Percentiles rank a stretch among this genome's conserved stretches.
phyloP scores from a whole-genome alignment of 2,329 filamentous ascomycete species.

The Hypoxylon sp. region DNA sequence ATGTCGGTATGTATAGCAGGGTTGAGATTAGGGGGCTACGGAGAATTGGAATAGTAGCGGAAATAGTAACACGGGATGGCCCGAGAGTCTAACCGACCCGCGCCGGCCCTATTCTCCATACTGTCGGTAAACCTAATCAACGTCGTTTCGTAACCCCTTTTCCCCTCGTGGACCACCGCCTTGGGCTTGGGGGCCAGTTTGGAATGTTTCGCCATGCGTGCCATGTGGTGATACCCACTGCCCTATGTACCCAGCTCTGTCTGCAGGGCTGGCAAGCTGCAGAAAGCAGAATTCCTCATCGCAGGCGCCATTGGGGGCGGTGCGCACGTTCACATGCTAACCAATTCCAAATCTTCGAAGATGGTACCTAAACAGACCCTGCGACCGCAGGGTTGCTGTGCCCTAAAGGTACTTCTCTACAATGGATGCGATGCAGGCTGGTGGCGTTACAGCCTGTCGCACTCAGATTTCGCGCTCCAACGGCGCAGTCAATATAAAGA shows the following conservation, averaged over 20 bases:
- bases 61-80: constrained; percentile 40
- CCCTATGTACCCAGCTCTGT: constrained; percentile 21
- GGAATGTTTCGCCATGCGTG: constrained; percentile 29
- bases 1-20: too few species aligned
- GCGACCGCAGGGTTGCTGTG: too few species aligned
- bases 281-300: constrained; percentile 1
- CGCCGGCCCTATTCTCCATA: constrained; percentile 28
- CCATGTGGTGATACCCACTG: constrained; percentile 30
- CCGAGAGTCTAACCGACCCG: constrained; percentile 34
- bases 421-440: constrained; percentile 11
- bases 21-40: not conserved
- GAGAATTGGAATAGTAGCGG: constrained; percentile 7
- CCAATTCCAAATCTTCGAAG: too few species aligned
- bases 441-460: constrained; percentile 10
- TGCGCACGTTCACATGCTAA: constrained; percentile 14
- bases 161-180: constrained; percentile 4
- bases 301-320: constrained; percentile 22
- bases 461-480: constrained; percentile 16
- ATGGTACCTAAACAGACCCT: too few species aligned
- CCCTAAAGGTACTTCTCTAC: too few species aligned
- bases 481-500: constrained; percentile 26
- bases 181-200: constrained; percentile 28
- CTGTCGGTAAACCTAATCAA: constrained; percentile 25
- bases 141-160: constrained; percentile 10
- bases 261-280: constrained; percentile 3